Base-by-base conservation (phyloP, 2,329 filamentous ascomycete species). In the Triangularia setosa region DNA sequence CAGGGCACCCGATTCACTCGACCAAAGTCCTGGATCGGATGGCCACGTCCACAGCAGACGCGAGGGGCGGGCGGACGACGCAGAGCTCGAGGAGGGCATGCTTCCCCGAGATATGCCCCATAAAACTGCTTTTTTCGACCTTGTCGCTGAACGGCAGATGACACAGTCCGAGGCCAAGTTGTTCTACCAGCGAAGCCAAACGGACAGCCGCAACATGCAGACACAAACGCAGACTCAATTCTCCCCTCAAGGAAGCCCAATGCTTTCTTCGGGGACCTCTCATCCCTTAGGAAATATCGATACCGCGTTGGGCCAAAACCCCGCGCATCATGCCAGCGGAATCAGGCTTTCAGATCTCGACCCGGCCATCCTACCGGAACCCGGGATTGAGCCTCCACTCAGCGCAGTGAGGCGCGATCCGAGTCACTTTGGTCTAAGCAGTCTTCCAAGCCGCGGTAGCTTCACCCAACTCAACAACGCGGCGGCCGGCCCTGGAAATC, bases 121-220 rank as follows among this genome's bases (percentile, higher is more conserved):
- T 66, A 89, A 89, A 74, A 97, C 93, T 8, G 91, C 93, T 21
- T 96, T 93, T 74, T 97, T 96, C 79, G 93, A 97, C 77, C 92
- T 94, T 73, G 90, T 94, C 60, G 91, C 92, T 61, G 95, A 99
- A 78, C 96, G 95, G 72, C 91, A 94, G 73, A 90, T 97, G 87
- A 96, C 90, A 73, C 93, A 97, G 76, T 89, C 91, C 25, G 95
- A 99, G 75, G 92, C 94, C 65, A 98, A 97, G 77, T 84, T 97
- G 67, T 96, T 98, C 79, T 99, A 97, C 76, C 94, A 97, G 79
- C 85, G 91, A 69, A 93, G 92, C 77, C 91, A 93, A 76, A 81
- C 88, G 64, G 90, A 89, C 28, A 74, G 69, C 69, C 58, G 73
- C 71, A 64, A 76, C 69, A 64, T 75, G 71, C 64, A 74, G 70